Conservation (phyloP, 257 asterid species). For the Solanum sejunctum region DNA sequence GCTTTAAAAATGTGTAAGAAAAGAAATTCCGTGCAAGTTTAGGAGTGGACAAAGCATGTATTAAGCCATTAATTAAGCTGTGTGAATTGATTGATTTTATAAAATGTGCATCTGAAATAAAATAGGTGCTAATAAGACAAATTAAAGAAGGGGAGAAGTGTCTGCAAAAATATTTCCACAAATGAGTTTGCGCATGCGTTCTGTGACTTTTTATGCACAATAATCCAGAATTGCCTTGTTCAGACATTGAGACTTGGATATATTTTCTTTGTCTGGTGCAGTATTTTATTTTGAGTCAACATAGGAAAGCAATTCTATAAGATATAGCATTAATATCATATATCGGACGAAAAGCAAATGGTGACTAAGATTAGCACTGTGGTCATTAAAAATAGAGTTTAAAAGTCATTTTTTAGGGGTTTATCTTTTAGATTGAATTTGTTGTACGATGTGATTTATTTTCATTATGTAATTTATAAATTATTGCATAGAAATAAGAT, state of each 20-base stretch:
- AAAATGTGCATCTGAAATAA: neutral
- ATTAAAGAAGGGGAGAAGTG: neutral
- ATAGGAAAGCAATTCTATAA: neutral
- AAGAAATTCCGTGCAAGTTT: neutral
- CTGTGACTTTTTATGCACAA: neutral
- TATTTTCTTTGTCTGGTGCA: neutral
- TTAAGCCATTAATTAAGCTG: neutral
- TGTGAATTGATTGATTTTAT: neutral
- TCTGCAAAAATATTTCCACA: neutral
- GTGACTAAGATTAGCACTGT: neutral
- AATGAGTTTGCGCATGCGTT: neutral
- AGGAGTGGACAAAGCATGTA: neutral
- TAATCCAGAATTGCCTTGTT: neutral
- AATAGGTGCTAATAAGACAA: neutral
- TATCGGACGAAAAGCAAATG: neutral
- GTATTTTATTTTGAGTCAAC: neutral
- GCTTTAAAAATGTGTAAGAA: neutral
- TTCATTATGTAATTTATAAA: rapidly evolving
- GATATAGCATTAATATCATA: neutral
- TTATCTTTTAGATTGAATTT: no score
- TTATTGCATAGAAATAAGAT: rapidly evolving
- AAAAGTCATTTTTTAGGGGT: no score
- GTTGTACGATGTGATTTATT: rapidly evolving
- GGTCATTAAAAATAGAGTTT: neutral
- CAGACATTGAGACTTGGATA: neutral